A percentile compares a stretch with the other conserved stretches of the same genome.
These are phyloP conservation scores for Porphyrellus cyaneotinctus DNA, from an alignment of 768 basidiomycete genomes.

Conservation along the genomic window DNA sequence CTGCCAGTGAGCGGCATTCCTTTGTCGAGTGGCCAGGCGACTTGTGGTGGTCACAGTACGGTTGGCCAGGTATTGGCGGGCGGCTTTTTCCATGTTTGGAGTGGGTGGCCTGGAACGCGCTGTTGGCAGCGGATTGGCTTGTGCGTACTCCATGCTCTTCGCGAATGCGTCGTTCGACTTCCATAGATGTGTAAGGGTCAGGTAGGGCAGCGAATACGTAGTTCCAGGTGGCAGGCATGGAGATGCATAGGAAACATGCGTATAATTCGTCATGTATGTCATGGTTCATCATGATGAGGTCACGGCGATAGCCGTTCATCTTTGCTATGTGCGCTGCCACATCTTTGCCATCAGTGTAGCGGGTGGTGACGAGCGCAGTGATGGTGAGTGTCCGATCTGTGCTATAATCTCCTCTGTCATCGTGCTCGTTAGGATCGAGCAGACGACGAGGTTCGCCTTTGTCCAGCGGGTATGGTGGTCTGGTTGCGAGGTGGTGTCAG, in stretches of 20 bases:
- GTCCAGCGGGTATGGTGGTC: too few species aligned
- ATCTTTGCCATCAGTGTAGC: slow-evolving; percentile 7
- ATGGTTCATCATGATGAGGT: slow-evolving; percentile 7
- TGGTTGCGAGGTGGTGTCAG: too few species aligned
- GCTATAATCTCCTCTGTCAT: not conserved
- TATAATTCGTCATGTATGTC: slow-evolving; percentile 14
- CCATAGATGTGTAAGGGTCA: slow-evolving; percentile 5
- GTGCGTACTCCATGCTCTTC: slow-evolving; percentile 1
- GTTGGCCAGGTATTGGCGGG: not conserved
- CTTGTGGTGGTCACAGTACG: not conserved
- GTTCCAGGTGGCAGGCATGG: slow-evolving; percentile 15
- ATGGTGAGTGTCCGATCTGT: slow-evolving; percentile 9
- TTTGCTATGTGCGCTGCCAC: slow-evolving; percentile 6
- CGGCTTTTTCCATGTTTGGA: not conserved
- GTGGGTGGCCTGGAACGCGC: not conserved
- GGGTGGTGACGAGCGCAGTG: slow-evolving; percentile 2
- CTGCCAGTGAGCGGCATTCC: not conserved
- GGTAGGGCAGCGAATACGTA: slow-evolving; percentile 12
- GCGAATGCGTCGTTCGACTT: slow-evolving; percentile 3
- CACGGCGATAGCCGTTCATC: slow-evolving; percentile 10
- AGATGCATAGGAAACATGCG: slow-evolving; percentile 15
- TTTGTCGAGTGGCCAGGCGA: not conserved
- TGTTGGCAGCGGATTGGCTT: not conserved
- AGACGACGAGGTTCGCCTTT: too few species aligned
- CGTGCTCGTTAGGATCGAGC: too few species aligned